Base-by-base conservation (phyloP, 768 basidiomycete genomes). In the Tephrocybe rancida region DNA sequence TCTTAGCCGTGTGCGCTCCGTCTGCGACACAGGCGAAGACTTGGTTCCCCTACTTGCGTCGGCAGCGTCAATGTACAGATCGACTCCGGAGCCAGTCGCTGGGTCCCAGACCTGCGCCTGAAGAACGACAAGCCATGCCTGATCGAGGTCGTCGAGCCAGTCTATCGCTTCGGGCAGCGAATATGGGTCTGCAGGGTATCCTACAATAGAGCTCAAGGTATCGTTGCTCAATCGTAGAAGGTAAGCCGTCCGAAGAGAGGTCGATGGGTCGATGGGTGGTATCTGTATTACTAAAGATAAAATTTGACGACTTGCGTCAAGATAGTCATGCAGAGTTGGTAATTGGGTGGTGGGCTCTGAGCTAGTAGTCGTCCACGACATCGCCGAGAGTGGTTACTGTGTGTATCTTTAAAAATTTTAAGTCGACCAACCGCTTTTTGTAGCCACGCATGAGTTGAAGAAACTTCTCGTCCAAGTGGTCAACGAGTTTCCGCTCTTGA, bases 191-290 rank as follows among this genome's bases (percentile, higher is more conserved):
- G 82, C 75, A 2, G 71, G 67, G 63, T 92, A 92, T 5, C 88
- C 87, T 4, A 80, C 70, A 8, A 90, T 78, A 9, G 82, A 76
- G 53, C 67, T 70, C 58, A 92, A 70, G 16, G 83, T 74, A 44
- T 91, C 89, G 48, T 82, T 82, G 3, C 88, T 91, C 7, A 91
- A 73, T 24, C 84, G 85, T 21, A 92, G 81, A n/a, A 92, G 74
- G 54, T 84, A 82, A 2, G 83, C 75, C 7, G 76, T 84, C 8
- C 90, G 82, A 3, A 92, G 74, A 13, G 83, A 71, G 3, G 85
- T 81, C 2, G 89, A 90, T 0, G 87, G 85, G 55, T 84, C 82
- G 14, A 88, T 66, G 11, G 90, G 89, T 0, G 89, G 90, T 44
- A 91, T 87, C 62, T 85, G 88, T 18, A 91, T 72, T 37, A 90